These are phyloP conservation scores for Alternaria sp. DNA, from an alignment of 2,329 filamentous ascomycete genomes.

Conservation along the genomic window DNA sequence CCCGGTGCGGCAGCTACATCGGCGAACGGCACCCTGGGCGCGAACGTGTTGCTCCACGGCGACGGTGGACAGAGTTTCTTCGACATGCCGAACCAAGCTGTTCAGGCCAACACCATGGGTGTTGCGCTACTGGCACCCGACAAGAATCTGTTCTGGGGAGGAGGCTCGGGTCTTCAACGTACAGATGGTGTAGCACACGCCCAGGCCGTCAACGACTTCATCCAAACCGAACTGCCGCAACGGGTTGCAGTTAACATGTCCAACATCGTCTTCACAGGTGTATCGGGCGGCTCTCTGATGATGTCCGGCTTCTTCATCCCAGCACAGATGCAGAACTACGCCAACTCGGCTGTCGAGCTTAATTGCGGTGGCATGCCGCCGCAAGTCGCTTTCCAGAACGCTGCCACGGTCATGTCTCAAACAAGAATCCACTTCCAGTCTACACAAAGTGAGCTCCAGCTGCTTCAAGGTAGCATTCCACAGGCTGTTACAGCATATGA, in stretches of 20 bases:
- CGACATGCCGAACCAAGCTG: conserved; percentile 63
- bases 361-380: conserved; percentile 63
- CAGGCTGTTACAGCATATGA: conserved; percentile 60
- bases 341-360: conserved; percentile 60
- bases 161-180: conserved; percentile 58
- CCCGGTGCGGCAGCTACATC: conserved; percentile 52
- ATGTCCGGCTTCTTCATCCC: conserved; percentile 66
- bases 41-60: conserved; percentile 66
- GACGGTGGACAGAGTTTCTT: conserved; percentile 67
- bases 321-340: conserved; percentile 59
- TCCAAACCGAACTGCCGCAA: conserved; percentile 58
- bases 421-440: conserved; percentile 65
- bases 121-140: conserved; percentile 63
- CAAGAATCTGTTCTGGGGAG: conserved; percentile 64
- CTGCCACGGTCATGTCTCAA: conserved; percentile 50
- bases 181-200: conserved; percentile 64
- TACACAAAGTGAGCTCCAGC: conserved; percentile 58
- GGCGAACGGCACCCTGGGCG: conserved; percentile 46
- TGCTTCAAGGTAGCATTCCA: conserved; percentile 60
- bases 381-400: conserved; percentile 58
- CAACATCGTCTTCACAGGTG: conserved; percentile 64
- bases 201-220: conserved; percentile 61
- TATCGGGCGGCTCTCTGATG: conserved; percentile 61
- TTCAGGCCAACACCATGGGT: conserved; percentile 59
- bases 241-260: conserved; percentile 61